phyloP scores from a whole-genome alignment of 345 rosid species.

The Eucalyptus globulus region DNA sequence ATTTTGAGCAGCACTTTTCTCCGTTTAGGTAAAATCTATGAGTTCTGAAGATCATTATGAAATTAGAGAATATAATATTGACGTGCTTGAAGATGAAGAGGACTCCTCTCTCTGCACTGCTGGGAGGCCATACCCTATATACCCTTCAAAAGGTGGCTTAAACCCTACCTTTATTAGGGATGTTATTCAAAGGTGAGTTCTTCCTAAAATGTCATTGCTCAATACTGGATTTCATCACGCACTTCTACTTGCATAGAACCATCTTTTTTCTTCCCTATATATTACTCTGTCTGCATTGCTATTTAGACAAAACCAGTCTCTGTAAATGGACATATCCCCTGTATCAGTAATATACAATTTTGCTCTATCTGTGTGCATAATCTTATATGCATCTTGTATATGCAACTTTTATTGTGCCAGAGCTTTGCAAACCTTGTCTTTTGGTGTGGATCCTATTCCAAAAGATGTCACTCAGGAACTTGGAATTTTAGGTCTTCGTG shows the following conservation, averaged over 20 bases:
- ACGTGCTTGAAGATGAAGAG: slow-evolving; percentile 59
- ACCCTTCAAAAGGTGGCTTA: slow-evolving; percentile 90
- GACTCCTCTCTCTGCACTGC: slow-evolving; percentile 36
- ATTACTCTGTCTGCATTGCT: neutral
- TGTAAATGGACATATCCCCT: neutral
- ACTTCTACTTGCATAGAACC: neutral
- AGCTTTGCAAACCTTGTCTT: slow-evolving; percentile 41
- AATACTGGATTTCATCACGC: neutral
- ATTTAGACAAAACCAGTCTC: neutral
- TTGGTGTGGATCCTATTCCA: slow-evolving; percentile 72
- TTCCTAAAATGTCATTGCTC: neutral
- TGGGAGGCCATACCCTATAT: slow-evolving; percentile 83
- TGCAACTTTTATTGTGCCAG: slow-evolving; percentile 14
- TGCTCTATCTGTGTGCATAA: neutral
- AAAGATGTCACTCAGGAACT: slow-evolving; percentile 49
- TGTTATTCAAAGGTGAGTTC: slow-evolving; percentile 51
- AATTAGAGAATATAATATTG: slow-evolving; percentile 77
- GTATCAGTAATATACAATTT: neutral
- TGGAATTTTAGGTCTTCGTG: slow-evolving; percentile 58
- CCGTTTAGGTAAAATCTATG: slow-evolving; percentile 43
- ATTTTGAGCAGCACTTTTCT: neutral
- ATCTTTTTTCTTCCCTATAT: neutral
- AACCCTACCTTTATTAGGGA: slow-evolving; percentile 56
- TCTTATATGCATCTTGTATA: neutral
- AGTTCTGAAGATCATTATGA: slow-evolving; percentile 64